Evolutionary conservation across 2,329 filamentous ascomycete genomes (phyloP).

Genomic region (Nakataea oryzae): DNA sequence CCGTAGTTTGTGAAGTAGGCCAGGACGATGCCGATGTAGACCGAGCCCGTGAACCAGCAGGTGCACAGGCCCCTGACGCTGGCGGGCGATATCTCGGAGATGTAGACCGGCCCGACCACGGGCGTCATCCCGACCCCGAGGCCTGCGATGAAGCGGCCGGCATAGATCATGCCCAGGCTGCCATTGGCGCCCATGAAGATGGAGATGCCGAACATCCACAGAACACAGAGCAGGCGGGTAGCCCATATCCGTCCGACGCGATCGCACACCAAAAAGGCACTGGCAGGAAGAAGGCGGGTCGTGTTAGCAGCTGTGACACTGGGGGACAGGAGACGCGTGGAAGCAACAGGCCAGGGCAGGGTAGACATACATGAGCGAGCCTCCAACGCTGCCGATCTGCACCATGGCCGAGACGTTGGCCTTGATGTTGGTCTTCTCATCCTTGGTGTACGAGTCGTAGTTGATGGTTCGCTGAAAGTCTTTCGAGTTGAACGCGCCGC

Average conservation of each 20-base stretch:
- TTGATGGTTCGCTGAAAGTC: conserved; percentile 51
- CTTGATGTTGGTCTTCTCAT: conserved; percentile 55
- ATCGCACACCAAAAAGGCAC: conserved; percentile 25
- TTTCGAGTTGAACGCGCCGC: conserved; percentile 55
- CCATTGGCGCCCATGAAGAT: conserved; percentile 17
- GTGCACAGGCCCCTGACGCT: conserved; percentile 65
- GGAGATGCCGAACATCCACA: conserved; percentile 27
- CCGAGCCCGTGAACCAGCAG: conserved; percentile 57
- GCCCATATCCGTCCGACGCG: conserved; percentile 32
- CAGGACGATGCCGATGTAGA: conserved; percentile 69
- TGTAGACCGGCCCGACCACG: conserved; percentile 60
- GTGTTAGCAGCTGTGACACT: not conserved
- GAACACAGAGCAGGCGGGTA: conserved; percentile 26
- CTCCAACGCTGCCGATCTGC: conserved; percentile 64
- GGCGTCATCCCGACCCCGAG: conserved; percentile 57
- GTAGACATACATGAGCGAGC: conserved; percentile 46
- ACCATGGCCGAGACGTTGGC: conserved; percentile 75
- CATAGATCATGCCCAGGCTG: conserved; percentile 47
- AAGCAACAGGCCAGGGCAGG: not conserved
- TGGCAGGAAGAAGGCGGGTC: not conserved
- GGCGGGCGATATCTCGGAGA: conserved; percentile 61
- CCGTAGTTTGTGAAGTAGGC: conserved; percentile 70
- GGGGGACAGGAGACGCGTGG: not conserved
- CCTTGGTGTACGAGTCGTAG: conserved; percentile 38
- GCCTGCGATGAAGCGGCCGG: conserved; percentile 55